Base-by-base conservation (phyloP, 2,329 filamentous ascomycete species). In the Diaporthe ampelina region DNA sequence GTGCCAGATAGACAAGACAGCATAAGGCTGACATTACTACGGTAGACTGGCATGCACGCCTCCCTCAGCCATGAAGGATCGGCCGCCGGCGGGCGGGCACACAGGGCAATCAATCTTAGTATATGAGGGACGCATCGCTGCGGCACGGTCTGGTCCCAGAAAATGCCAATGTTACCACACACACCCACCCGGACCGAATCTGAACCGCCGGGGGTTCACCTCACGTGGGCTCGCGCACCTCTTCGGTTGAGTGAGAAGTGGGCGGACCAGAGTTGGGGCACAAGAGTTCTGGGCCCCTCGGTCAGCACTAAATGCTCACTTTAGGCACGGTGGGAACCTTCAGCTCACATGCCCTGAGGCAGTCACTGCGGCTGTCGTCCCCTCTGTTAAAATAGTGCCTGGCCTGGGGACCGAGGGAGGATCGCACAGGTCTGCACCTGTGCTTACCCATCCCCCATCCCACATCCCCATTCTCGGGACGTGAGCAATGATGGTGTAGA, bases 261-360 rank as follows among this genome's bases (percentile, higher is more conserved):
- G 24, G 32, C 17, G 29, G 61, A 11, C 19, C 29, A 26, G 11
- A 24, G 4, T 24, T n/a, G 21, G 61, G 29, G 61, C 19, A 67
- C 37, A 43, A 17, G 40, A 43, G 40, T 43, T 13, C 10, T 11
- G 40, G 63, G 19, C 29, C 43, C 37, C 35, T 37, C 10, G 7
- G 61, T 67, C 63, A 68, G 63, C 63, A 32, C 63, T 68, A 68
- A 68, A 54, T 54, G 63, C 63, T 68, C 63, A 68, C 63, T 37
- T 9, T 40, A 54, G 32, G 63, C 29, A 54, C 10, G 21, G 32
- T 40, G 32, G 63, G 24, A 37, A 43, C 40, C 48, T 32, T 68
- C 63, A 68, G 63, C 48, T 54, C 48, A 68, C 15, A 43, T 13
- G 40, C 40, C 40, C 40, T 5, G 40, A 43, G 40, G 40, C 40